A percentile compares a stretch with the other conserved stretches of the same genome.
Conservation (phyloP, 2,329 filamentous ascomycete genomes). For the Clarireedia paspali region DNA sequence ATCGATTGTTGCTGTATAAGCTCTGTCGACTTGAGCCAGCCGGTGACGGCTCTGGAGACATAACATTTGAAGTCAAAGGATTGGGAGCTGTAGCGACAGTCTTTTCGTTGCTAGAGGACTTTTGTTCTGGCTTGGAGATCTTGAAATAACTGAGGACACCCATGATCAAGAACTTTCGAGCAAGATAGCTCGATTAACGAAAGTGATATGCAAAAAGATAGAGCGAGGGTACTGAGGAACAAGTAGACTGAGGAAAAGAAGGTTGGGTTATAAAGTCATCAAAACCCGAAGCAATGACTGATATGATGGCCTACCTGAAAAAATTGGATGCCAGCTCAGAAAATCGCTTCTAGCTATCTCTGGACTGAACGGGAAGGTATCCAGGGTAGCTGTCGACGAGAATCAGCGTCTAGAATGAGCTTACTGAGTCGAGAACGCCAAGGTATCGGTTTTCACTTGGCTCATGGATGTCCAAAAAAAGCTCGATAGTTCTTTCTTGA, state of each 20-base stretch:
- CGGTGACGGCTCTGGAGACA: neutral
- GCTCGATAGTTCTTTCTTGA: neutral
- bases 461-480: neutral
- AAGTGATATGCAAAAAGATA: slow-evolving; percentile 1
- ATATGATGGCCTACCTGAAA: neutral
- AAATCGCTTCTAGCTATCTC: neutral
- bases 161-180: slow-evolving; percentile 1
- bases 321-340: slow-evolving; percentile 1
- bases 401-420: neutral
- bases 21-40: slow-evolving; percentile 4
- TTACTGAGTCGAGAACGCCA: too few species aligned
- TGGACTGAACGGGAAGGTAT: neutral
- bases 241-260: slow-evolving; percentile 3
- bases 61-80: neutral
- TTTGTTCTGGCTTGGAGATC: slow-evolving; percentile 3
- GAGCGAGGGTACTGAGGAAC: neutral
- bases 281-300: neutral
- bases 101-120: slow-evolving; percentile 5
- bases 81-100: neutral
- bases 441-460: neutral
- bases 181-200: slow-evolving; percentile 6
- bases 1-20: slow-evolving; percentile 7
- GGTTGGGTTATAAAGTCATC: slow-evolving; percentile 4
- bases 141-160: slow-evolving; percentile 8
- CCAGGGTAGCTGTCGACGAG: neutral